Evolutionary conservation across 1,284 basidiomycete genomes (phyloP).

Genomic region (Gymnopus androsaceus): DNA sequence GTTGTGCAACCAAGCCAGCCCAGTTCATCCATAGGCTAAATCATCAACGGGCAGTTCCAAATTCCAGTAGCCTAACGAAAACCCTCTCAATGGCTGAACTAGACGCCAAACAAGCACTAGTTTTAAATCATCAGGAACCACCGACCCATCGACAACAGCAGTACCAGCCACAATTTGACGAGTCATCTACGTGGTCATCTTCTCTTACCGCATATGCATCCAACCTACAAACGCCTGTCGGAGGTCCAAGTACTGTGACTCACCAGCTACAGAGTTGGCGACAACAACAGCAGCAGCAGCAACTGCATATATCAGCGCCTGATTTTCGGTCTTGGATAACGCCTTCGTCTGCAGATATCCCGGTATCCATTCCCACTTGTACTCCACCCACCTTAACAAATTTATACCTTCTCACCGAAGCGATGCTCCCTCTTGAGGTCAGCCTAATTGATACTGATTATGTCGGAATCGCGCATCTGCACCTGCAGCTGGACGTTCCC

Average conservation of each 20-base stretch:
- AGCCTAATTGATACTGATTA: not conserved
- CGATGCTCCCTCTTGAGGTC: not conserved
- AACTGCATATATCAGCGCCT: too few species aligned
- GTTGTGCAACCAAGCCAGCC: not conserved
- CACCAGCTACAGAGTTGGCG: not conserved
- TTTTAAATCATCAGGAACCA: not conserved
- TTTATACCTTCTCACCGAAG: not conserved
- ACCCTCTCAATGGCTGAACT: too few species aligned
- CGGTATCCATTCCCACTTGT: not conserved
- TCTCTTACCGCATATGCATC: too few species aligned
- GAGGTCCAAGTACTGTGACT: not conserved
- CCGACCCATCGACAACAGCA: not conserved
- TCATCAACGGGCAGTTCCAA: too few species aligned
- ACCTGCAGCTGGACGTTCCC: not conserved
- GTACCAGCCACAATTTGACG: not conserved
- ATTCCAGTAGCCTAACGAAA: too few species aligned
- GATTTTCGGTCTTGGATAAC: too few species aligned
- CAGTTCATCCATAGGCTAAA: not conserved
- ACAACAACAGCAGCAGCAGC: too few species aligned
- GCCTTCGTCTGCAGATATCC: not conserved
- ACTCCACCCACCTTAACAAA: not conserved
- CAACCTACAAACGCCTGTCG: not conserved
- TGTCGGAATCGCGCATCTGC: not conserved
- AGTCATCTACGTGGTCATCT: too few species aligned
- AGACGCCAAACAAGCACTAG: too few species aligned